Conservation (phyloP, 1,284 basidiomycete genomes). For the Coriolopsis trogii region DNA sequence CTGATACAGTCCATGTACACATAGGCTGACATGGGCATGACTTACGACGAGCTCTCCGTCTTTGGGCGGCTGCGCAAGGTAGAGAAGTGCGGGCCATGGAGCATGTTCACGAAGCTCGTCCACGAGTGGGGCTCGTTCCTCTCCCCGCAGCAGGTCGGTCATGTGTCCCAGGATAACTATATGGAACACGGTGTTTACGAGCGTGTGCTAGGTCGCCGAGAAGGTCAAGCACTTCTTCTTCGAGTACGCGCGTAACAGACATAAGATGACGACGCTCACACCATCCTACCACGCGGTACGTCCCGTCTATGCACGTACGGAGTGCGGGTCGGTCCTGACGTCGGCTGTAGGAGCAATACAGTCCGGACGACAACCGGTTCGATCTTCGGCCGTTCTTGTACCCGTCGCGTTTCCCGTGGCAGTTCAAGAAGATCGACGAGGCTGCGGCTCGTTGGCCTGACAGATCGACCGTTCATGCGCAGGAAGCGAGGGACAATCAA, state of each 20-base stretch:
- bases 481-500: slow-evolving; percentile 24
- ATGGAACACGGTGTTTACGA: background rate
- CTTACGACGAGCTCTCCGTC: slow-evolving; percentile 94
- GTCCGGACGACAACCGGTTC: slow-evolving; percentile 96
- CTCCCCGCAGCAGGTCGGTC: slow-evolving; percentile 75
- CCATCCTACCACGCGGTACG: slow-evolving; percentile 94
- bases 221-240: slow-evolving; percentile 99
- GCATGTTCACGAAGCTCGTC: slow-evolving; percentile 93
- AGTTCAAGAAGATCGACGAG: slow-evolving; percentile 94
- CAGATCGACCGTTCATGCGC: slow-evolving; percentile 45
- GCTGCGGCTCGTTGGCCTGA: slow-evolving; percentile 78
- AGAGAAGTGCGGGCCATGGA: slow-evolving; percentile 96
- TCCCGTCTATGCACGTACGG: slow-evolving; percentile 7
- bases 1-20: background rate
- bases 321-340: background rate
- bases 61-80: slow-evolving; percentile 95
- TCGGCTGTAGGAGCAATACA: slow-evolving; percentile 80
- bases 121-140: slow-evolving; percentile 89
- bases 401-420: slow-evolving; percentile 92
- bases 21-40: slow-evolving; percentile 98
- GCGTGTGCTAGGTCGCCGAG: slow-evolving; percentile 77
- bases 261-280: slow-evolving; percentile 99
- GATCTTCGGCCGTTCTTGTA: slow-evolving; percentile 97
- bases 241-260: slow-evolving; percentile 94
- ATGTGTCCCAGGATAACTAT: background rate